These are phyloP conservation scores for Penstemon davidsonii DNA, from an alignment of 257 asterid species.

Conservation along the genomic window DNA sequence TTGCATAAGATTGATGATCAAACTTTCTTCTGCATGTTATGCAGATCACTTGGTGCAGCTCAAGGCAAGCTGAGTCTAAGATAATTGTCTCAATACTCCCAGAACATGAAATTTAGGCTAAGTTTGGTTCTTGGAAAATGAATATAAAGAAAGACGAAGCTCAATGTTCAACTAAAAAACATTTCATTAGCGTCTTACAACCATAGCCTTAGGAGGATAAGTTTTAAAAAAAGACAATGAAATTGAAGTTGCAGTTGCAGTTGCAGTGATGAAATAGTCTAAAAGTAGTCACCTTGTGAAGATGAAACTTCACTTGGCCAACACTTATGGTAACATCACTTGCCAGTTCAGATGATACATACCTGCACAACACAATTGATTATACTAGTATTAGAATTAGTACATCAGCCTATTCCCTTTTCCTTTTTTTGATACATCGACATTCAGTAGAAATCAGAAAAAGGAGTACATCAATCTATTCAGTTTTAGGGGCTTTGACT, in stretches of 20 bases:
- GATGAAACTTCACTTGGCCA: conserved; percentile 70
- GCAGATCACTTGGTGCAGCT: background rate
- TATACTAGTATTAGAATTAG: background rate
- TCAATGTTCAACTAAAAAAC: no score
- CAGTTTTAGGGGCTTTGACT: background rate
- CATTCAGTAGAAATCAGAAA: no score
- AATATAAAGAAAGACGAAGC: no score
- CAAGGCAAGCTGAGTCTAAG: background rate
- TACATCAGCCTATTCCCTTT: no score
- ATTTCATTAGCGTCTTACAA: no score
- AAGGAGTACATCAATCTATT: no score
- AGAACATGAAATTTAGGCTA: background rate
- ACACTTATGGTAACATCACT: conserved; percentile 63
- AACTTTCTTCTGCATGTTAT: background rate
- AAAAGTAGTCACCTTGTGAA: conserved; percentile 77
- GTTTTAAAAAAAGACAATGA: background rate
- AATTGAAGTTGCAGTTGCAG: background rate
- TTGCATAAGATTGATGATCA: background rate
- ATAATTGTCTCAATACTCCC: background rate
- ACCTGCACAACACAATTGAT: conserved; percentile 47
- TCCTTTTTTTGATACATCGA: no score
- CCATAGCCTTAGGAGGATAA: no score
- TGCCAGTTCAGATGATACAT: conserved; percentile 67
- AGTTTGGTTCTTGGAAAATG: no score
- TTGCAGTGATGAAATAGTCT: background rate